Conservation (phyloP, 768 basidiomycete genomes). For the Mycena epipterygia region DNA sequence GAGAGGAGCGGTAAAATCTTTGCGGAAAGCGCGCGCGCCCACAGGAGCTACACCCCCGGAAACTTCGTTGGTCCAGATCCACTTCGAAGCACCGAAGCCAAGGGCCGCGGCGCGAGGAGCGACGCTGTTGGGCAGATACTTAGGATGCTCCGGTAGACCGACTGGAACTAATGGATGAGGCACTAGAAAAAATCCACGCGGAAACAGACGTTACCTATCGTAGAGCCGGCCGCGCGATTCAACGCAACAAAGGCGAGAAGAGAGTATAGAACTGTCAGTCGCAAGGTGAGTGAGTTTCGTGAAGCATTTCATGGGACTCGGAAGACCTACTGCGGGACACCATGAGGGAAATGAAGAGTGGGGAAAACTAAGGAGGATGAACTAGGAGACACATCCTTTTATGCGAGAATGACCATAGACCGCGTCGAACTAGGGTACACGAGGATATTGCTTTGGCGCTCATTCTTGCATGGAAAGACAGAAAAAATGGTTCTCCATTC, state of each 20-base stretch:
- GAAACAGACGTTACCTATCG: background rate
- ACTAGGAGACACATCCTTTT: background rate
- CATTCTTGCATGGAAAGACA: background rate
- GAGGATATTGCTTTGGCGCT: background rate
- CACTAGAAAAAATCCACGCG: too few species aligned
- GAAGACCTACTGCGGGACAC: slow-evolving; percentile 21
- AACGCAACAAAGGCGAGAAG: slow-evolving; percentile 27
- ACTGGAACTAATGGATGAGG: too few species aligned
- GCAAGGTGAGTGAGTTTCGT: background rate
- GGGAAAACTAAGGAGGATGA: background rate
- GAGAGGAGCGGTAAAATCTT: slow-evolving; percentile 39
- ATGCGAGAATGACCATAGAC: background rate
- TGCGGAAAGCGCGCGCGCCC: slow-evolving; percentile 46
- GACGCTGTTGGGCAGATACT: background rate
- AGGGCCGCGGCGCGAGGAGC: background rate
- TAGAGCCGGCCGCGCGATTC: background rate
- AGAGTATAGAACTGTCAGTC: slow-evolving; percentile 12
- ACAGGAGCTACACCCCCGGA: slow-evolving; percentile 37
- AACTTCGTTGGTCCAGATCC: slow-evolving; percentile 48
- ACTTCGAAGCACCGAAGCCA: slow-evolving; percentile 23
- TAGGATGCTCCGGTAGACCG: too few species aligned
- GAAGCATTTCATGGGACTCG: too few species aligned
- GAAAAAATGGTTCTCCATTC: background rate
- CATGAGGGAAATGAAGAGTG: background rate
- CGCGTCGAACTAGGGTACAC: background rate